A percentile compares a stretch with the other conserved stretches of the same genome.
Conservation (phyloP, 306 rosid genomes). For the Cucumis melo region DNA sequence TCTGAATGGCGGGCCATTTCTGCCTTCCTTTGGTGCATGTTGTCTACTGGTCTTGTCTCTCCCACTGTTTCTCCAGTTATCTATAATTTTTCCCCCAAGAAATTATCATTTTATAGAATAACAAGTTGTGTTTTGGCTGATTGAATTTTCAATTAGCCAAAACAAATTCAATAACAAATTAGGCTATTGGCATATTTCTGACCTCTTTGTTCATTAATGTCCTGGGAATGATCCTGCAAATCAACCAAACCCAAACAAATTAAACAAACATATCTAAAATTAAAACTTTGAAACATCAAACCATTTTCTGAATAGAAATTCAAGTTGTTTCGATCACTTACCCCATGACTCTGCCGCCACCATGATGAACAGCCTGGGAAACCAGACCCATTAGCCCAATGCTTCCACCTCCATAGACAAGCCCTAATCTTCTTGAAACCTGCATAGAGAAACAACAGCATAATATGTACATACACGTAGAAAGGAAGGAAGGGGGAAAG, state of each 20-base stretch:
- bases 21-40: conserved; percentile 60
- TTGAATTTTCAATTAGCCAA: neutral
- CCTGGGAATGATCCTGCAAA: conserved; percentile 35
- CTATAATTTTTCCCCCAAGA: conserved; percentile 7
- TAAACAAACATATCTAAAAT: neutral
- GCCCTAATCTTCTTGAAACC: conserved; percentile 37
- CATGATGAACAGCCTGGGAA: conserved; percentile 41
- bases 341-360: conserved; percentile 48
- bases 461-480: neutral
- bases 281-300: neutral
- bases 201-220: conserved; percentile 40
- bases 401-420: conserved; percentile 52
- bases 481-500: neutral
- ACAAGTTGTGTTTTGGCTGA: neutral
- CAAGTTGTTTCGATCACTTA: conserved; percentile 1
- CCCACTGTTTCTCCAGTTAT: conserved; percentile 55
- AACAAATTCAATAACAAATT: neutral
- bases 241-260: neutral
- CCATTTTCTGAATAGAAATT: neutral
- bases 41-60: conserved; percentile 34
- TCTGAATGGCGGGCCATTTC: conserved; percentile 61
- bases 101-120: neutral
- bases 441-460: neutral
- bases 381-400: conserved; percentile 50
- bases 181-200: neutral